These are phyloP conservation scores for Eucalyptus caleyi DNA, from an alignment of 345 rosid species.

Conservation along the genomic window DNA sequence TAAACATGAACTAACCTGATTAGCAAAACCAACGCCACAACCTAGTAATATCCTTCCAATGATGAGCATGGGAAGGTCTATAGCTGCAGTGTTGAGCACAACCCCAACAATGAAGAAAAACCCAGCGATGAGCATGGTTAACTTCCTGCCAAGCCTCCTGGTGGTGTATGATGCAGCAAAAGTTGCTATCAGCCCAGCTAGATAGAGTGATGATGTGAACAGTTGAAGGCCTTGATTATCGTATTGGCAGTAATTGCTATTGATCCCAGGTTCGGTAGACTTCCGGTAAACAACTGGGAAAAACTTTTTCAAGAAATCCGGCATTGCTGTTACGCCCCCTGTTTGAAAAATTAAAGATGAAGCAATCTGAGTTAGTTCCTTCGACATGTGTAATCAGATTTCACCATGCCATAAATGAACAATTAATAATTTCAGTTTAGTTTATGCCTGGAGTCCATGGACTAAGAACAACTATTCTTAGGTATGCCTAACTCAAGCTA, in stretches of 20 bases:
- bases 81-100: constrained; percentile 60
- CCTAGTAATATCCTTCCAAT: constrained; percentile 81
- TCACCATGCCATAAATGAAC: neutral
- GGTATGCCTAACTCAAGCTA: neutral
- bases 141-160: constrained; percentile 61
- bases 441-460: neutral
- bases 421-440: neutral
- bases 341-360: neutral
- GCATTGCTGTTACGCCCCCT: constrained; percentile 97
- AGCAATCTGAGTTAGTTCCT: neutral
- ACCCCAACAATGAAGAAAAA: constrained; percentile 70
- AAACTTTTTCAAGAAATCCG: constrained; percentile 62
- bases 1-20: constrained; percentile 37
- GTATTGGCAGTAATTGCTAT: constrained; percentile 81
- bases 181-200: constrained; percentile 82
- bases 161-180: constrained; percentile 96
- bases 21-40: constrained; percentile 92
- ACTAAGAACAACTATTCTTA: neutral
- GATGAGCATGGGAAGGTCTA: constrained; percentile 84
- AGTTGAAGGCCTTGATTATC: constrained; percentile 85
- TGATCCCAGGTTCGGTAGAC: constrained; percentile 4
- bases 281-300: constrained; percentile 56
- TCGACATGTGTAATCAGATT: neutral
- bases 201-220: constrained; percentile 87
- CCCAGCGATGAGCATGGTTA: constrained; percentile 90